Conservation (phyloP, 306 rosid genomes). For the Trifolium repens region DNA sequence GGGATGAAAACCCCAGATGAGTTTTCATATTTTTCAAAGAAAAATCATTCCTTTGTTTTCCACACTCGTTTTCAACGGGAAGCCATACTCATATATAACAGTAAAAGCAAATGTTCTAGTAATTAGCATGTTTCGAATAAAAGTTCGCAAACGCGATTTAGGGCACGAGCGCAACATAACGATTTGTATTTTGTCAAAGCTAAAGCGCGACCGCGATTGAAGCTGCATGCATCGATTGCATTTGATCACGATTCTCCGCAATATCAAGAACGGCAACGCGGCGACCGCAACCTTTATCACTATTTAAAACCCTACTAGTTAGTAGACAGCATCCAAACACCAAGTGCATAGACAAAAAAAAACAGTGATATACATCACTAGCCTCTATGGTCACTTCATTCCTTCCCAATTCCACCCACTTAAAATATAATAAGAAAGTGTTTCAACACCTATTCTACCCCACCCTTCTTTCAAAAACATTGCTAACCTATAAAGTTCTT, state of each 20-base stretch:
- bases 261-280: neutral
- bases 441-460: neutral
- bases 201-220: neutral
- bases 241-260: neutral
- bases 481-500: slow-evolving; percentile 17
- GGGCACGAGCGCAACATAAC: neutral
- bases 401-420: no score
- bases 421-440: no score
- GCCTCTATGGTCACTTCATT: neutral
- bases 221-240: neutral
- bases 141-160: neutral
- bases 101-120: slow-evolving; percentile 5
- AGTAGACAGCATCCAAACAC: slow-evolving; percentile 8
- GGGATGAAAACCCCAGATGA: slow-evolving; percentile 12
- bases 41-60: slow-evolving; percentile 1
- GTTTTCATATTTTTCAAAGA: slow-evolving; percentile 15
- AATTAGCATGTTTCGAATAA: neutral
- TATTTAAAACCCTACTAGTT: neutral
- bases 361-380: slow-evolving; percentile 2
- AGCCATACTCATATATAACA: neutral
- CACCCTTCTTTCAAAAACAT: slow-evolving; percentile 9
- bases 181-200: neutral
- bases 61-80: neutral
- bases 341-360: slow-evolving; percentile 7
- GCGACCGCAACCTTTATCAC: neutral